These are phyloP conservation scores for Dacryopinax primogenitus DNA, from an alignment of 768 basidiomycete species.

Conservation along the genomic window DNA sequence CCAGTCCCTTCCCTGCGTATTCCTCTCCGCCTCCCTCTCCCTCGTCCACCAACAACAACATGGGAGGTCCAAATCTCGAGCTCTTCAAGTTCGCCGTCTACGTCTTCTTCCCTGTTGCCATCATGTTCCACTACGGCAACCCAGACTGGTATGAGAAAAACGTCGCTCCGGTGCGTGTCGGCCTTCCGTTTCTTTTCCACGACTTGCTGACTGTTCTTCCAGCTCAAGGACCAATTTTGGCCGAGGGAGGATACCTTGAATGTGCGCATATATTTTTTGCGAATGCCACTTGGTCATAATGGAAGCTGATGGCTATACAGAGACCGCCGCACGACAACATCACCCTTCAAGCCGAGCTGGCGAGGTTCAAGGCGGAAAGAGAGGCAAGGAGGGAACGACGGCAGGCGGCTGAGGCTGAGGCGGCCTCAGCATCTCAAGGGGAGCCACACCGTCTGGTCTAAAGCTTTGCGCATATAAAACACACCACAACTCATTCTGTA, in stretches of 20 bases:
- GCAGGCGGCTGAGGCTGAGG: not conserved
- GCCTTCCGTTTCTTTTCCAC: not conserved
- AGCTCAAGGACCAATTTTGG: not conserved
- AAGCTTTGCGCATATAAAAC: too few species aligned
- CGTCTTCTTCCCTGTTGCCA: conserved; percentile 68
- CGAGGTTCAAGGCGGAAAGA: not conserved
- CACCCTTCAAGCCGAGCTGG: not conserved
- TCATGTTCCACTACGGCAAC: conserved; percentile 75
- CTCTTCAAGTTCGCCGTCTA: conserved; percentile 83
- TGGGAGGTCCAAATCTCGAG: conserved; percentile 74
- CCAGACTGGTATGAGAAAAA: conserved; percentile 71
- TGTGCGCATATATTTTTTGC: not conserved
- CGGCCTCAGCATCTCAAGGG: not conserved
- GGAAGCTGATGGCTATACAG: not conserved
- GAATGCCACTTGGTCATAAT: not conserved
- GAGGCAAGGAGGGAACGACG: not conserved
- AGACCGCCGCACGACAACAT: not conserved
- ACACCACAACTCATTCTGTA: too few species aligned
- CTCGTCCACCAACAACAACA: too few species aligned
- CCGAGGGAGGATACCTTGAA: not conserved
- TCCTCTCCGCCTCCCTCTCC: too few species aligned
- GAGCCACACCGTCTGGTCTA: not conserved
- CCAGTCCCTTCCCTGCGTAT: too few species aligned
- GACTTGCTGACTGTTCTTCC: not conserved
- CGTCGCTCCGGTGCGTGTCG: conserved; percentile 53